Conservation (phyloP, 129 eudicot species). For the Flaveria sonorensis region DNA sequence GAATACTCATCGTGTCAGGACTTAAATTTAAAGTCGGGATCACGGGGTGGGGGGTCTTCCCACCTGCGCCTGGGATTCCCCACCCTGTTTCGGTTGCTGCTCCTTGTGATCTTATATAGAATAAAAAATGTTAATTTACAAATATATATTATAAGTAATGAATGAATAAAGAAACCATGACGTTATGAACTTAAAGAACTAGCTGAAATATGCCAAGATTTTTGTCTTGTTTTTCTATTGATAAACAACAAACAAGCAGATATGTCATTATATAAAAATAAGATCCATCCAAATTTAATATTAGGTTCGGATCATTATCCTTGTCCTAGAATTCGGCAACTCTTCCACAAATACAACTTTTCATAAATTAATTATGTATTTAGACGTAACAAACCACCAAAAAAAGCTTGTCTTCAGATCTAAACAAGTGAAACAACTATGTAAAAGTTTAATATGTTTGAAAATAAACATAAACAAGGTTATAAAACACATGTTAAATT, state of each 20-base stretch:
- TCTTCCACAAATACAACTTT: conserved; percentile 15
- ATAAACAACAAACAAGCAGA: not conserved
- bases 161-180: too few relatives aligned
- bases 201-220: not conserved
- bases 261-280: not conserved
- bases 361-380: not conserved
- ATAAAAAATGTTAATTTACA: too few relatives aligned
- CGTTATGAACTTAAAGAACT: not conserved
- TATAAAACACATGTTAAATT: not conserved
- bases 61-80: too few relatives aligned
- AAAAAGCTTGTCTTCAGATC: not conserved
- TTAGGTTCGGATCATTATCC: conserved; percentile 19
- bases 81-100: too few relatives aligned
- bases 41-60: too few relatives aligned
- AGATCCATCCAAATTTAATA: not conserved
- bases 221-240: not conserved
- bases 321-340: conserved; percentile 21
- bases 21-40: too few relatives aligned
- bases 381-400: conserved; percentile 9
- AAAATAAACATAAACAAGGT: not conserved
- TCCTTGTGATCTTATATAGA: too few relatives aligned
- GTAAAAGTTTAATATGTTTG: not conserved
- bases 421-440: too few relatives aligned
- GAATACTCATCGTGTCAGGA: too few relatives aligned
- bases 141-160: too few relatives aligned